A percentile compares a stretch with the other conserved stretches of the same genome.
phyloP scores from a whole-genome alignment of 139 green algal species.

The Dunaliella sp. region DNA sequence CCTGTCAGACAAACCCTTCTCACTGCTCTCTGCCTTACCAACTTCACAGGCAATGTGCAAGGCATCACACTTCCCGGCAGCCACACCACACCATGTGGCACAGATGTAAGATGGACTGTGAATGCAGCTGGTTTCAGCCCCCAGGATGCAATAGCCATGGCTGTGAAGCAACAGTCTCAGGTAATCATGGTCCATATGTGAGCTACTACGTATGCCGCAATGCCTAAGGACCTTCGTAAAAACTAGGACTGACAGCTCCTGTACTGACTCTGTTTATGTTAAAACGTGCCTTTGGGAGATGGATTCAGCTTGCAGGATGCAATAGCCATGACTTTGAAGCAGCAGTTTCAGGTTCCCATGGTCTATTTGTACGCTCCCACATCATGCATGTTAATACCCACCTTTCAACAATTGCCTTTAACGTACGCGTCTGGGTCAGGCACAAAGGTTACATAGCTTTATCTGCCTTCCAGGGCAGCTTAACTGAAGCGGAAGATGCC shows the following conservation, averaged over 20 bases:
- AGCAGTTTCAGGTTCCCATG: neutral
- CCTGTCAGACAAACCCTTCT: too few relatives aligned
- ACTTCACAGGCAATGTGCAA: neutral
- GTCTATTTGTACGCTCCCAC: neutral
- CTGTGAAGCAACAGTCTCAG: neutral
- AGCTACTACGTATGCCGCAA: neutral
- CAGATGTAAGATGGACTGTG: conserved; percentile 18
- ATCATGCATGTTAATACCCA: too few relatives aligned
- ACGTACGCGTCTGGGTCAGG: too few relatives aligned
- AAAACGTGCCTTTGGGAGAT: neutral
- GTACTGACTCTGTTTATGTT: neutral
- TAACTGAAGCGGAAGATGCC: neutral
- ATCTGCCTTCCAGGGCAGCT: neutral
- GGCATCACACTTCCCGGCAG: conserved; percentile 40
- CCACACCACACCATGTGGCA: conserved; percentile 54
- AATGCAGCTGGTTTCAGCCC: conserved; percentile 18
- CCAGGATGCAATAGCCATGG: conserved; percentile 4
- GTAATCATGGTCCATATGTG: neutral
- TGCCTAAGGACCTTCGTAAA: too few relatives aligned
- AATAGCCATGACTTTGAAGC: neutral
- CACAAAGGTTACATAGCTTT: neutral
- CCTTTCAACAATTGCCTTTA: too few relatives aligned
- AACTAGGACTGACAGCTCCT: neutral
- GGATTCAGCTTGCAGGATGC: neutral
- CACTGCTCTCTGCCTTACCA: too few relatives aligned